Percentiles rank a stretch among this genome's conserved stretches.
These are phyloP conservation scores for Erysiphe pisi DNA, from an alignment of 2,329 filamentous ascomycete genomes.

Conservation along the genomic window DNA sequence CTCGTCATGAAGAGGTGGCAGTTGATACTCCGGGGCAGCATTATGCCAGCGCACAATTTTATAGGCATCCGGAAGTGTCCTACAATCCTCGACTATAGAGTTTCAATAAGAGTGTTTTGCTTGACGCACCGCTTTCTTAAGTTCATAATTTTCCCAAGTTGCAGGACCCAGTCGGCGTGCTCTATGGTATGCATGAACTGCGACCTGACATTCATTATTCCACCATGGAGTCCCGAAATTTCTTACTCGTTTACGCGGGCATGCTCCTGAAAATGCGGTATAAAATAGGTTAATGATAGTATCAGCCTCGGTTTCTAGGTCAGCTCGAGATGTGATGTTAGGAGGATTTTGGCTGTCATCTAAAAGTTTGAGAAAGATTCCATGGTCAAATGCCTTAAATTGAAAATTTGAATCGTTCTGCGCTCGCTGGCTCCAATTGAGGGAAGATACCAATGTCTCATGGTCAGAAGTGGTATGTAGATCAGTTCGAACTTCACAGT, in stretches of 20 bases:
- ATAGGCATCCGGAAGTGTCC: neutral
- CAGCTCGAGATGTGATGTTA: too few relatives aligned
- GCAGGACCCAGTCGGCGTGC: neutral
- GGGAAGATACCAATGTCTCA: neutral
- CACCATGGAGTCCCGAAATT: neutral
- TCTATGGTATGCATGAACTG: neutral
- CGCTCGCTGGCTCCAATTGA: neutral
- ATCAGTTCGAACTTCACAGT: conserved; percentile 1
- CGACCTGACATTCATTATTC: conserved; percentile 8
- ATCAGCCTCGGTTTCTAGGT: neutral
- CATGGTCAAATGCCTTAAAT: neutral
- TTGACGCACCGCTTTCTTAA: too few relatives aligned
- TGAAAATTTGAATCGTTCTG: neutral
- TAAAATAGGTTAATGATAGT: too few relatives aligned
- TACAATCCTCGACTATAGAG: too few relatives aligned
- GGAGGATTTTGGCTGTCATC: neutral
- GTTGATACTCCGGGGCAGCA: neutral
- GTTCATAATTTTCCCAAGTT: too few relatives aligned
- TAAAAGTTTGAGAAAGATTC: neutral
- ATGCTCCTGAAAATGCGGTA: too few relatives aligned
- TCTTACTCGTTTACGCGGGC: neutral
- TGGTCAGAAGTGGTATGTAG: conserved; percentile 24
- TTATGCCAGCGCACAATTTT: conserved; percentile 8
- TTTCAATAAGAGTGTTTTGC: too few relatives aligned
- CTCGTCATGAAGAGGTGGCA: neutral